Evolutionary conservation across 257 asterid species (phyloP), one percentile per base, ranked within the genome.

Genomic region (Nicotiana tomentosiformis): DNA sequence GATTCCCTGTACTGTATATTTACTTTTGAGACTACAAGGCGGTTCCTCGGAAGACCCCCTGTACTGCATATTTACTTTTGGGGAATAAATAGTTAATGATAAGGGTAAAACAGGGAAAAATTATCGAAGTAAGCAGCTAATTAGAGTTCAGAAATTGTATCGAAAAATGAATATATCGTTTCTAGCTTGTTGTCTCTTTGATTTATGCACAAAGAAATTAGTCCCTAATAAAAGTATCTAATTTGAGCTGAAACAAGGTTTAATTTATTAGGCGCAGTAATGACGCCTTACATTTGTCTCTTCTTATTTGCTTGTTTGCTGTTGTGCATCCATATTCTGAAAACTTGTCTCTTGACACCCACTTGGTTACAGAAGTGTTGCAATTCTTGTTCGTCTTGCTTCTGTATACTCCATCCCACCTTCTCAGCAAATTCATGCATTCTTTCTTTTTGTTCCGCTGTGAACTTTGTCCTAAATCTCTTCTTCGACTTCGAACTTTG

Each of bases 271-370:
- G 26, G 26, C 14, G 60, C 8, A 5, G 60, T 39, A 14, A 65
- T 67, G 3, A 26, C 32, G 49, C 10, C 51, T 67, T 67, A 66
- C 76, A 29, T 5, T 66, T 14, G 37, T 32, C 10, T 51, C 81
- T 77, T 74, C 80, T 74, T 74, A 15, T 29, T 29, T 29, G 87
- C 85, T 70, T 83, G 86, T 83, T 90, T 88, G 82, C 87, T 87
- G 84, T 88, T 90, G 81, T 90, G 91, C 90, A 90, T 90, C 93
- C 93, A 90, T 9, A 87, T 88, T 46, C 87, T 90, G 26, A 90
- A 80, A 77, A 90, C 90, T 30, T 86, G 88, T 78, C 91, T 84
- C 57, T 81, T 88, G 16, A 90, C 74, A 7, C 93, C 93, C 16
- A 78, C 33, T 39, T 87, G 90, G 5, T 64, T 60, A 81, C 93